Base-by-base conservation (phyloP, 1,284 basidiomycete species). In the Trametes hirsuta region DNA sequence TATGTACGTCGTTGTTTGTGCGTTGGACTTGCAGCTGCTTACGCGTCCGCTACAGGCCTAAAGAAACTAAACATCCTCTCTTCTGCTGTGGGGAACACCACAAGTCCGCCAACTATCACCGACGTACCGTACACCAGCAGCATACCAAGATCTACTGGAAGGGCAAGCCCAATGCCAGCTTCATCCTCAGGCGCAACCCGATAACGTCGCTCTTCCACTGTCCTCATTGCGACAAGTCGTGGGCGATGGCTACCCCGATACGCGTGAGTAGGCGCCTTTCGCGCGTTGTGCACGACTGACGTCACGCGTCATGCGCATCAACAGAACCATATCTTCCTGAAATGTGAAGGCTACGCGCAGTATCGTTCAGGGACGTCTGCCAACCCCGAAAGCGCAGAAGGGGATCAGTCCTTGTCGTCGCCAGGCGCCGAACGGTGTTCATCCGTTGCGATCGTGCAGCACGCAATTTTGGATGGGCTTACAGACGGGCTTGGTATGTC, bases 1-100 rank as follows among this genome's bases (percentile, higher is more conserved):
- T 21, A 10, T 15, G 37, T 22, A 12, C 8, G n/a, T 9, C 44
- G 6, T 9, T 11, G 10, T 11, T 24, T 3, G 22, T 4, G 2
- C 36, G 6, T 22, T 4, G 9, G 22, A 9, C 18, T 25, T 46
- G 18, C 11, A 14, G 3, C 44, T 12, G 14, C n/a, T n/a, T 25
- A 6, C 25, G 18, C 34, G 12, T 24, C n/a, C 12, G 9, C 48
- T 9, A 25, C 58, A 65, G 64, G 61, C 64, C 58, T 3, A 65
- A 62, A 30, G 58, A 58, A n/a, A 11, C 52, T 11, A 61, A 55
- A 18, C 46, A 60, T 2, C 50, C 58, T 2, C 40, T 54, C 39
- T 56, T 61, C 44, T 65, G 64, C 22, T 65, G 64, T 41, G 64
- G 64, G n/a, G 50, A 55, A 14, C 35, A 54, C 25, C 61, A 65